These are phyloP conservation scores for Epichloe festucae DNA, from an alignment of 2,329 filamentous ascomycete genomes.

Conservation along the genomic window DNA sequence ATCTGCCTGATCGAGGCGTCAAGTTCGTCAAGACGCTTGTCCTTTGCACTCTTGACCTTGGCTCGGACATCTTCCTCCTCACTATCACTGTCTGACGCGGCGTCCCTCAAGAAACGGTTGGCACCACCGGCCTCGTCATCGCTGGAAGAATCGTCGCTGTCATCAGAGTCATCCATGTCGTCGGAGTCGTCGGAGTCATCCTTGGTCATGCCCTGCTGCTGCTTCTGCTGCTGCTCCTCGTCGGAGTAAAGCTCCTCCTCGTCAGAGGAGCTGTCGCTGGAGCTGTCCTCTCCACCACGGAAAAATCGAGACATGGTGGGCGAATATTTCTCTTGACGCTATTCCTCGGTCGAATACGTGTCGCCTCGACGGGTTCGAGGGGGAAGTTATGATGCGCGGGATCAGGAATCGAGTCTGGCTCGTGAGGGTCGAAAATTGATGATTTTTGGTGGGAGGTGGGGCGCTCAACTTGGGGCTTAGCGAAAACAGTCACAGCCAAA, in stretches of 20 bases:
- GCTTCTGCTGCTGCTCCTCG: slow-evolving; percentile 19
- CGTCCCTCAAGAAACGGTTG: slow-evolving; percentile 70
- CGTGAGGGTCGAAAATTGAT: slow-evolving; percentile 24
- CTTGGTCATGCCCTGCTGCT: slow-evolving; percentile 27
- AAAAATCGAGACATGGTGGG: slow-evolving; percentile 91
- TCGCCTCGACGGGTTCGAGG: slow-evolving; percentile 10
- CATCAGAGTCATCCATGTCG: slow-evolving; percentile 35
- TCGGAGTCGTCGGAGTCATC: slow-evolving; percentile 24
- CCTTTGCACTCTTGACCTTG: slow-evolving; percentile 92
- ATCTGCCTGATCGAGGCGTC: slow-evolving; percentile 82
- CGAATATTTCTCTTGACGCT: slow-evolving; percentile 11
- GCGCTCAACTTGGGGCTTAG: slow-evolving; percentile 26
- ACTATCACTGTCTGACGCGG: slow-evolving; percentile 61
- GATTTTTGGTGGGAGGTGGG: slow-evolving; percentile 31
- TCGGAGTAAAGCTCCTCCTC: slow-evolving; percentile 84
- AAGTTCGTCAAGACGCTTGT: slow-evolving; percentile 91
- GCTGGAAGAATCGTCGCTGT: slow-evolving; percentile 43
- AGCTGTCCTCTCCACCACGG: slow-evolving; percentile 82
- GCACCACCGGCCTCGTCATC: slow-evolving; percentile 60
- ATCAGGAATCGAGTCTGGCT: slow-evolving; percentile 18
- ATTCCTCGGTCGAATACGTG: slow-evolving; percentile 3
- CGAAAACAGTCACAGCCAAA: slow-evolving; percentile 10
- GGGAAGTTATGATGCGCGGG: slow-evolving; percentile 17
- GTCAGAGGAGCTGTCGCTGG: slow-evolving; percentile 87
- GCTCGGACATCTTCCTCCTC: slow-evolving; percentile 78